Percentiles rank a stretch among this genome's conserved stretches.
phyloP scores from a whole-genome alignment of 1,139 yeast species.

The Saccharomyces pastorianus region DNA sequence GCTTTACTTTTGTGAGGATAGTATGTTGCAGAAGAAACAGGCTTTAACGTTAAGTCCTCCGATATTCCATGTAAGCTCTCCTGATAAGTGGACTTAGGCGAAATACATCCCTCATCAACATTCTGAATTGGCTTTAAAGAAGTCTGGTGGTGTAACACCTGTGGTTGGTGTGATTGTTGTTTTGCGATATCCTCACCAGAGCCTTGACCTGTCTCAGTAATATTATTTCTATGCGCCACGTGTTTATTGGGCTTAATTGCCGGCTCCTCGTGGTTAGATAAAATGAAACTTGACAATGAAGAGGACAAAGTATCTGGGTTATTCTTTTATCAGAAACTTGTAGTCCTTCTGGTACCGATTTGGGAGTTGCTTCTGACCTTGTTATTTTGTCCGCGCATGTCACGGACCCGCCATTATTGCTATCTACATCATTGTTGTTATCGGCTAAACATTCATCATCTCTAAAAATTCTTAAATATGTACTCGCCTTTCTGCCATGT shows the following conservation, averaged over 20 bases:
- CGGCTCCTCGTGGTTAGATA: neutral
- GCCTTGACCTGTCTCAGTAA: neutral
- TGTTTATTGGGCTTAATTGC: neutral
- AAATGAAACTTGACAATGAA: neutral
- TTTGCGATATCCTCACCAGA: neutral
- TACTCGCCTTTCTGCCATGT: conserved; percentile 32
- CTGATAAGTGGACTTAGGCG: neutral
- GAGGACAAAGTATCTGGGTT: neutral
- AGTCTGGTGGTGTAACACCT: neutral
- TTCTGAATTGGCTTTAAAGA: neutral
- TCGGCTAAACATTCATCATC: conserved; percentile 18
- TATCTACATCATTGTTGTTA: neutral
- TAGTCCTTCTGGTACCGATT: neutral
- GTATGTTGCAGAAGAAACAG: conserved; percentile 60
- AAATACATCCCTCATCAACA: neutral
- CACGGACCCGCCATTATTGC: neutral
- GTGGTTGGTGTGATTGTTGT: neutral
- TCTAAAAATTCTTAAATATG: conserved; percentile 29
- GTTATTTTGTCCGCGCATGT: conserved; percentile 1
- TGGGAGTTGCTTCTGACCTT: neutral
- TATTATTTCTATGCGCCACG: neutral
- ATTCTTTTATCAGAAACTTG: neutral
- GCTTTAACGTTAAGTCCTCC: conserved; percentile 34
- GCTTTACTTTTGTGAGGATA: conserved; percentile 46
- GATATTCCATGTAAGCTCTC: neutral